Evolutionary conservation across 768 basidiomycete species (phyloP).

Genomic region (Termitomyces sp.): DNA sequence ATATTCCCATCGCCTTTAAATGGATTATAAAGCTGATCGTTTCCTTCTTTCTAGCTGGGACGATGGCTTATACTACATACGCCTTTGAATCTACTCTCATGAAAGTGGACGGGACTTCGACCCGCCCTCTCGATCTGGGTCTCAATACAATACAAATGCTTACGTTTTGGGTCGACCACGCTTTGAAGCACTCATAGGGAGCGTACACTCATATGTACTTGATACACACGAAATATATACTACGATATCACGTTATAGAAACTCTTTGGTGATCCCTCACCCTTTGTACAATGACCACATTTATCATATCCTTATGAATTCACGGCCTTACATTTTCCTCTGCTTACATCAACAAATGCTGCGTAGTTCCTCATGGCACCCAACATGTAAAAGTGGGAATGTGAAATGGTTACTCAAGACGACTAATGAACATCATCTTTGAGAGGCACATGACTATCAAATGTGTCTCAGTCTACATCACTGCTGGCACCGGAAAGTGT

Average conservation of each 20-base stretch:
- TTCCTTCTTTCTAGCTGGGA: conserved; percentile 5
- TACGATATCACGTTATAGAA: neutral
- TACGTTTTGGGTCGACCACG: conserved; percentile 15
- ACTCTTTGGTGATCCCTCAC: neutral
- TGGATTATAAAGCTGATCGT: neutral
- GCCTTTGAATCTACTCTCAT: conserved; percentile 14
- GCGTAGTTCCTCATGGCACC: neutral
- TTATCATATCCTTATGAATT: neutral
- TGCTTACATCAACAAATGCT: neutral
- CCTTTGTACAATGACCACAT: neutral
- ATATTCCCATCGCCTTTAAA: neutral
- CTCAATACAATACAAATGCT: conserved; percentile 17
- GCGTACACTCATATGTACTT: neutral
- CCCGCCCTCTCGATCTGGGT: conserved; percentile 2
- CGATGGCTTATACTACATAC: conserved; percentile 10
- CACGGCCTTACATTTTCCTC: neutral
- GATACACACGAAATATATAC: neutral
- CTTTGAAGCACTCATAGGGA: neutral
- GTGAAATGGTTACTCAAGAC: neutral
- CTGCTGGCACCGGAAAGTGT: too few relatives aligned
- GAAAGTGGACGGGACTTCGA: conserved; percentile 10
- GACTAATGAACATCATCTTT: too few relatives aligned
- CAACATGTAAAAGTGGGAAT: neutral
- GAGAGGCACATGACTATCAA: neutral
- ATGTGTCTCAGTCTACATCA: neutral